Conservation (phyloP, 73 alveolate species). For the Uronychia binucleata region DNA sequence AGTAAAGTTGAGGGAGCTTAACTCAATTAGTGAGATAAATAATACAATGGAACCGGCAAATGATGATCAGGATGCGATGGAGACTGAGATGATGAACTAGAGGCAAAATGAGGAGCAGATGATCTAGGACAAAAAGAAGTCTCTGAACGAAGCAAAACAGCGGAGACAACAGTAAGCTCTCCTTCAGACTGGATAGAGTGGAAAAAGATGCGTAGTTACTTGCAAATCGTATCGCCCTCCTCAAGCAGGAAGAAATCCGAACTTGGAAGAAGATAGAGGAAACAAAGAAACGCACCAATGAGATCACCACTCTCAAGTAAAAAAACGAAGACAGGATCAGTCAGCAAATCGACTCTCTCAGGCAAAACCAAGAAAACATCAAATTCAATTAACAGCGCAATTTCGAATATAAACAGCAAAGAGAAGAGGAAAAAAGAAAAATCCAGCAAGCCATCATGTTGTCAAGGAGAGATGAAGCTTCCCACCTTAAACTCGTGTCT, state of each 20-base stretch:
- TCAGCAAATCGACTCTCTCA: slow-evolving; percentile 17
- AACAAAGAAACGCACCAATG: slow-evolving; percentile 75
- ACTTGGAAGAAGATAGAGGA: slow-evolving; percentile 88
- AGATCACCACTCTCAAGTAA: slow-evolving; percentile 60
- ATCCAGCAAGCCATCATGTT: slow-evolving; percentile 41
- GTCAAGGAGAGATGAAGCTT: slow-evolving; percentile 35
- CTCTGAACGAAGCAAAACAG: not conserved
- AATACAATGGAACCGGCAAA: no score
- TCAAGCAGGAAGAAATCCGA: slow-evolving; percentile 74
- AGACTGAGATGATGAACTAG: no score
- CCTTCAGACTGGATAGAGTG: slow-evolving; percentile 17
- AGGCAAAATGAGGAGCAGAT: no score
- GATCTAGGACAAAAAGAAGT: no score
- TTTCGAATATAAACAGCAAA: slow-evolving; percentile 2
- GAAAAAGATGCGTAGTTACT: slow-evolving; percentile 79
- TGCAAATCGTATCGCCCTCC: slow-evolving; percentile 77
- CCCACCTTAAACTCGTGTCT: slow-evolving; percentile 17
- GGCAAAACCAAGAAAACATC: slow-evolving; percentile 6
- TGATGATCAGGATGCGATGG: no score
- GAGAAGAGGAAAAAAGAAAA: slow-evolving; percentile 43
- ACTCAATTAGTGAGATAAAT: no score
- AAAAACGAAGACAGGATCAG: slow-evolving; percentile 51
- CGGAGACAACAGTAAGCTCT: not conserved
- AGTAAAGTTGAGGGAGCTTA: no score
- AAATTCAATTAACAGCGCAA: not conserved